A percentile compares a stretch with the other conserved stretches of the same genome.
These are phyloP conservation scores for Porphyrellus cyaneotinctus DNA, from an alignment of 768 basidiomycete species.

Conservation along the genomic window DNA sequence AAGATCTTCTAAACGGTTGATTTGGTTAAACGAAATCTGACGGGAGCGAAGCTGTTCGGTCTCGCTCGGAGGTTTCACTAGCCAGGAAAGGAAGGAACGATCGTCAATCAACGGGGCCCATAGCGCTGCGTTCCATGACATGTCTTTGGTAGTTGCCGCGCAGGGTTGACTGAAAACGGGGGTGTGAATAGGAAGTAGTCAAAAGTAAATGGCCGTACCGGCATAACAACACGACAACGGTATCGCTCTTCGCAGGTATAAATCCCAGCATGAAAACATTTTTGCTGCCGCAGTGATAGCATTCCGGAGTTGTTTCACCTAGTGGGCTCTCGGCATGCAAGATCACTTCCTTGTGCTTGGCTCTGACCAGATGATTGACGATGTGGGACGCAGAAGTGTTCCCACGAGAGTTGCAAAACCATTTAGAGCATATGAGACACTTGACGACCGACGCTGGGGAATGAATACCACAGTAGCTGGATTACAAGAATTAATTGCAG, in stretches of 20 bases:
- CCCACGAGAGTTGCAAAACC: constrained; percentile 99
- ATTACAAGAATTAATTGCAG: constrained; percentile 8
- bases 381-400: constrained; percentile 99
- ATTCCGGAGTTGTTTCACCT: constrained; percentile 97
- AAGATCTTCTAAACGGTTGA: constrained; percentile 94
- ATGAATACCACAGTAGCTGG: constrained; percentile 96
- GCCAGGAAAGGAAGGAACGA: constrained; percentile 97
- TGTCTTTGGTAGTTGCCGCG: constrained; percentile 94
- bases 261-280: constrained; percentile 99
- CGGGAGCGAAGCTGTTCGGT: constrained; percentile 93
- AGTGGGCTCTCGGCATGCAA: constrained; percentile 92
- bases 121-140: constrained; percentile 95
- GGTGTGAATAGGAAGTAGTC: background rate
- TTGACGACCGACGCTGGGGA: constrained; percentile 97
- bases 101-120: constrained; percentile 99
- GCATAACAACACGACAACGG: constrained; percentile 95
- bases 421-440: constrained; percentile 86
- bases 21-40: constrained; percentile 95
- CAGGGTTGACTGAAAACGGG: constrained; percentile 78
- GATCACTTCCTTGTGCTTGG: constrained; percentile 98
- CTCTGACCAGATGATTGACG: constrained; percentile 97
- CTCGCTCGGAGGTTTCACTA: constrained; percentile 96
- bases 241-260: constrained; percentile 98
- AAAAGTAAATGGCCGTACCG: constrained; percentile 51
- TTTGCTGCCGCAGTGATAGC: constrained; percentile 98